Base-by-base conservation (phyloP, 108 stramenopile species). In the Phaeodactylum tricornutum region DNA sequence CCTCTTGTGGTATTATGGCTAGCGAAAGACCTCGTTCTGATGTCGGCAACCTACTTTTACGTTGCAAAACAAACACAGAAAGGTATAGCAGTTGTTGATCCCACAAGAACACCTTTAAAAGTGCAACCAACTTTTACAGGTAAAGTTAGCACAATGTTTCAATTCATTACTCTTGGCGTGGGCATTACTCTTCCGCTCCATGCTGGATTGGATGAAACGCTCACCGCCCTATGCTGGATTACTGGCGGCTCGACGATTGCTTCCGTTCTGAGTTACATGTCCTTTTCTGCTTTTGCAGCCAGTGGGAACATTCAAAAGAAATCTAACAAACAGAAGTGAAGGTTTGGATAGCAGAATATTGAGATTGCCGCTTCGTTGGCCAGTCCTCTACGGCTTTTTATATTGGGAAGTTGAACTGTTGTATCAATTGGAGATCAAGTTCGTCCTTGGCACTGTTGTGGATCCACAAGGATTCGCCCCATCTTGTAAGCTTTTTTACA, bases 81-180 rank as follows among this genome's bases (percentile, higher is more conserved):
- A 17, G n/a, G 15, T 27, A 16, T 5, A 27, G 29, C 32, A 2
- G 9, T 23, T 52, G 35, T 73, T 50, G 61, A 77, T 67, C 59
- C 79, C 45, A 40, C 30, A 32, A 61, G 48, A 39, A 64, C 72
- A 29, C 79, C 87, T 0, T 46, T 91, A 23, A 74, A 79, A 57
- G 72, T 91, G 1, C 47, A 78, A 29, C 79, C 89, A 5, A 79
- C 71, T 12, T 44, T 53, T 9, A 48, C 80, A n/a, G 77, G 71
- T 41, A 91, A 91, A 53, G 62, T 77, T 15, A 91, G 87, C 41
- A 91, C 89, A 21, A 55, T 59, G 12, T 58, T 91, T 16, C 89
- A 91, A 59, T 84, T 91, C 53, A 43, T 64, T n/a, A 76, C 72
- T 5, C 42, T 81, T 19, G 45, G 25, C 4, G 45, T 36, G 28